Base-by-base conservation (phyloP, 2,329 filamentous ascomycete species). In the Fusarium haematococcum region DNA sequence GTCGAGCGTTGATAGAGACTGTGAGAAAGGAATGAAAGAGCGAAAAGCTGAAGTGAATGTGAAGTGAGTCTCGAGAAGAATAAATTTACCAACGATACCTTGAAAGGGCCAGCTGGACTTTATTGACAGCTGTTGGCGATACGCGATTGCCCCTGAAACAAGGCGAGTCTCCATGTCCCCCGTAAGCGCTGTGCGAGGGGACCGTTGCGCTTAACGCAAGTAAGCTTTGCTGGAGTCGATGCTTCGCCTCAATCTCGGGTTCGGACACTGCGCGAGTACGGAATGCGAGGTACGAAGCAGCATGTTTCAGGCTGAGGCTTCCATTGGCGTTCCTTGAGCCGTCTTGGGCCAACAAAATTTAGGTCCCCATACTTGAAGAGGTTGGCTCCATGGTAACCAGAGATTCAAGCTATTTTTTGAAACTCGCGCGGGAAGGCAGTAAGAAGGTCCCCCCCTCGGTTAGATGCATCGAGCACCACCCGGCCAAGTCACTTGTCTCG, bases 41-140 rank as follows among this genome's bases (percentile, higher is more conserved):
- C 2, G 9, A 20, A 41, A n/a, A 20, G n/a, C 11, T 41, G 39
- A 41, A 41, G 11, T 10, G 37, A 10, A 10, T 41, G 18, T n/a
- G 0, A 11, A n/a, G 18, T 13, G n/a, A 41, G n/a, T 6, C 18
- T n/a, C 20, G 18, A 13, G 18, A 11, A 11, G n/a, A 41, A 20
- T 9, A 5, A 6, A 20, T 20, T 11, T 20, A 13, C 4, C 3
- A 6, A 20, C 0, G 5, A 0, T 6, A n/a, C 5, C n/a, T 10
- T 6, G 39, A 10, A 20, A 41, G n/a, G 10, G 5, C 13, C 2
- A 23, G 20, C 11, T 23, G 41, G 41, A 20, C 20, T 45, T 45
- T 45, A 45, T 45, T 45, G 41, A 45, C 5, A 45, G n/a, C 11
- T 9, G 13, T 16, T 23, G 4, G 20, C 1, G 20, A 23, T 4